phyloP scores from a whole-genome alignment of 371 early-diverging fungal species.

The Conidiobolus incongruus region DNA sequence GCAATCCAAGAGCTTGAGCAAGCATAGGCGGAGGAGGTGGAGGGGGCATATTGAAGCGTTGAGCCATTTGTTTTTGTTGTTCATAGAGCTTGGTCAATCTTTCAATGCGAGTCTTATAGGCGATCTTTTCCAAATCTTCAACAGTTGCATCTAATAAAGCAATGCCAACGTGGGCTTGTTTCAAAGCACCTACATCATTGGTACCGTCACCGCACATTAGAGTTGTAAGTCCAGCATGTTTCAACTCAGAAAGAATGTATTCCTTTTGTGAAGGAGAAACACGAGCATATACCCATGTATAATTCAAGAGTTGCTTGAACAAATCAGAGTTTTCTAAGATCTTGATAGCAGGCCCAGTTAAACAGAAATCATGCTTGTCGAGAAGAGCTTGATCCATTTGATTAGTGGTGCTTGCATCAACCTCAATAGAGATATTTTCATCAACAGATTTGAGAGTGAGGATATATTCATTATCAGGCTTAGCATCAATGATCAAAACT shows the following conservation, averaged over 20 bases:
- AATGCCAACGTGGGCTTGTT: conserved; percentile 97
- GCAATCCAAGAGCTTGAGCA: conserved; percentile 13
- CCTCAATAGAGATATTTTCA: conserved; percentile 35
- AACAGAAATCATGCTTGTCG: conserved; percentile 73
- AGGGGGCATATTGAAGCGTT: conserved; percentile 48
- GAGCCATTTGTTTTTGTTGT: conserved; percentile 64
- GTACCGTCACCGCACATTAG: conserved; percentile 99
- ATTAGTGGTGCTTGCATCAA: conserved; percentile 5
- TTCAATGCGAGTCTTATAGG: conserved; percentile 40
- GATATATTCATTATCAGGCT: conserved; percentile 17
- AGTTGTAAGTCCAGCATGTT: conserved; percentile 82
- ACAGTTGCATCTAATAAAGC: conserved; percentile 92
- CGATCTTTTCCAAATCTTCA: conserved; percentile 78
- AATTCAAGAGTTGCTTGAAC: conserved; percentile 51
- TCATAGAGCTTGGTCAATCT: conserved; percentile 68
- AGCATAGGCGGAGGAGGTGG: conserved; percentile 59
- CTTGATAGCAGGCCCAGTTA: conserved; percentile 81
- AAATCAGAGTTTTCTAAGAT: conserved; percentile 29
- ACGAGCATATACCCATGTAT: conserved; percentile 96
- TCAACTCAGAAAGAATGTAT: conserved; percentile 74
- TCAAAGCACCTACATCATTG: conserved; percentile 99
- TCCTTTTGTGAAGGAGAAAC: conserved; percentile 98
- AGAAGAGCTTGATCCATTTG: conserved; percentile 11
- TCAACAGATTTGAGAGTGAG: conserved; percentile 55
- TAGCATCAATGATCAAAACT: conserved; percentile 67